phyloP scores from a whole-genome alignment of 768 basidiomycete genomes.

The Boletus patriciae region DNA sequence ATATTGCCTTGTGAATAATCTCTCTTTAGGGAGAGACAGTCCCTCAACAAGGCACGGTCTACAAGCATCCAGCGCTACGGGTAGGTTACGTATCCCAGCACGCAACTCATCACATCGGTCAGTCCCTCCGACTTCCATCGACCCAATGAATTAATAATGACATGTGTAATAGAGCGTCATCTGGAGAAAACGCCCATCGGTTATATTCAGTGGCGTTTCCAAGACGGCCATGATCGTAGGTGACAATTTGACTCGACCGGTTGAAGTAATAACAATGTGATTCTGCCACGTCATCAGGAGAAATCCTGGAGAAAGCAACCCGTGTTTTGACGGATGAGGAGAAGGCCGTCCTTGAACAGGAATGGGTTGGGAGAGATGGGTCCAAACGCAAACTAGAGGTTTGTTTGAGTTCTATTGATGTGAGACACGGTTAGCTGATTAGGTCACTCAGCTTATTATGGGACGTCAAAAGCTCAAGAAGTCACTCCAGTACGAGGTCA shows the following conservation, averaged over 20 bases:
- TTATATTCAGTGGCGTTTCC: conserved; percentile 99
- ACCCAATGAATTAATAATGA: conserved; percentile 22
- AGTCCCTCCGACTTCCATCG: conserved; percentile 19
- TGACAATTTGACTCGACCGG: conserved; percentile 22
- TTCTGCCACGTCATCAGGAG: conserved; percentile 48
- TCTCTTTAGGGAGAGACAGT: conserved; percentile 75
- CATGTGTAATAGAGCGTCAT: conserved; percentile 65
- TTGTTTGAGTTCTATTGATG: conserved; percentile 21
- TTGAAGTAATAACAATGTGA: conserved; percentile 8
- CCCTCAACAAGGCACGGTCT: conserved; percentile 88
- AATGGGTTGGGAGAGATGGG: conserved; percentile 91
- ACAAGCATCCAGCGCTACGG: conserved; percentile 91
- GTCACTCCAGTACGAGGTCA: conserved; percentile 89
- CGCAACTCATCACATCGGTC: conserved; percentile 94
- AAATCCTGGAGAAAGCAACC: conserved; percentile 87
- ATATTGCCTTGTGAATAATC: conserved; percentile 11
- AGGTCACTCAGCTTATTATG: conserved; percentile 63
- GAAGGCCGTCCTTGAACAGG: conserved; percentile 69
- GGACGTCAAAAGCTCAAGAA: conserved; percentile 98
- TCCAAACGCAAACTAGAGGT: conserved; percentile 90
- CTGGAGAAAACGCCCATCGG: conserved; percentile 94
- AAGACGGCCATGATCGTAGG: conserved; percentile 95
- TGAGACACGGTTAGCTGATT: conserved; percentile 18
- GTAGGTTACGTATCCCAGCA: conserved; percentile 98
- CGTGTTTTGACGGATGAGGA: conserved; percentile 91